Base-by-base conservation (phyloP, 345 rosid genomes). In the Erysimum cheiranthoides region DNA sequence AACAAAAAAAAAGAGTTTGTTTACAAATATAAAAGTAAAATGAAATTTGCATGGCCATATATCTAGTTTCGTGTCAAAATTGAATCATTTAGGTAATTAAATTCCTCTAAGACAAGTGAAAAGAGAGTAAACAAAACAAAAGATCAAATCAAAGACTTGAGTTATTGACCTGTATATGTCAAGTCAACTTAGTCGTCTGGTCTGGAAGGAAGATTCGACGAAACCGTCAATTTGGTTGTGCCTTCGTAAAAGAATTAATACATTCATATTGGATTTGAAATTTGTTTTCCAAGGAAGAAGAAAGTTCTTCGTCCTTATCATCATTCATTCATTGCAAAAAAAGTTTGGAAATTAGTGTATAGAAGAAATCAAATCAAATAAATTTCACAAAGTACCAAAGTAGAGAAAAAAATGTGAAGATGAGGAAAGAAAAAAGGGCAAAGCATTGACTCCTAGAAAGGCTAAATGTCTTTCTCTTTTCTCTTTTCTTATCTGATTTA, bases 391-490 rank as follows among this genome's bases (percentile, higher is more conserved):
- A 69, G 40, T 61, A 62, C 75, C 50, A 69, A 61, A 67, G 13
- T 36, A 12, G 28, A 28, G 68, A 49, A 30, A 65, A 58, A 65
- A 36, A 45, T 25, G 8, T 45, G 59, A 75, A 56, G 59, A 35
- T 34, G 60, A 76, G 45, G 31, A 25, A 70, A 63, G 18, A 36
- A 14, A 62, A 54, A 70, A 54, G 54, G 25, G 38, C 47, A 45
- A 46, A 58, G 57, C 80, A 77, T 77, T 70, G 76, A 64, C 76
- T 62, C 76, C 67, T 61, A 66, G 8, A 66, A 74, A 74, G 49
- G 40, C 59, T 59, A 18, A 35, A 36, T 35, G 70, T 45, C 66
- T 68, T 61, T 68, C 34, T 61, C 75, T 62, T 61, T 61, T 50
- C 10, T 38, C 69, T 18, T 45, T 42, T 75, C 25, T 21, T n/a